Conservation (phyloP, 1,284 basidiomycete species). For the Pyrrhoderma lamaoense region DNA sequence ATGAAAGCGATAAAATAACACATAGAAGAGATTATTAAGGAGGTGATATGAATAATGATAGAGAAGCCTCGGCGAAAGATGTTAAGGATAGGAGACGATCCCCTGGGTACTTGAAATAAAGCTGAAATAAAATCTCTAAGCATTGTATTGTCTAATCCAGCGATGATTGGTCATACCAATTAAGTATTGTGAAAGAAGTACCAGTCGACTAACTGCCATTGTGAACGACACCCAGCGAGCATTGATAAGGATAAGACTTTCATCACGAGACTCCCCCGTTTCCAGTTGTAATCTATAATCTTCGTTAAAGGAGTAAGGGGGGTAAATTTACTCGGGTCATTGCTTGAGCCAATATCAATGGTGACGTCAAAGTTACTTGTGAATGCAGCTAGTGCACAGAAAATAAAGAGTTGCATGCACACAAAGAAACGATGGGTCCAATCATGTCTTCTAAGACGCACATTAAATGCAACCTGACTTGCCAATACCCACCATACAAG, state of each 20-base stretch:
- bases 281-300: neutral
- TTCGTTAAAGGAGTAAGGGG: neutral
- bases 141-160: neutral
- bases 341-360: constrained; percentile 2
- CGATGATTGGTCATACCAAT: constrained; percentile 6
- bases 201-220: constrained; percentile 16
- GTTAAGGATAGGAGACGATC: neutral
- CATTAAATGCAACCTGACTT: constrained; percentile 14
- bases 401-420: constrained; percentile 16
- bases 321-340: neutral
- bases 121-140: neutral
- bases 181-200: constrained; percentile 17
- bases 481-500: constrained; percentile 21
- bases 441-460: constrained; percentile 16
- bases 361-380: constrained; percentile 18
- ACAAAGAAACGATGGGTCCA: constrained; percentile 17
- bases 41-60: constrained; percentile 11
- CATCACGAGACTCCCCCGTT: constrained; percentile 2
- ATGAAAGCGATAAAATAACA: constrained; percentile 14
- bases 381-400: constrained; percentile 18
- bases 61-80: neutral
- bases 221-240: constrained; percentile 16
- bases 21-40: constrained; percentile 12
- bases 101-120: neutral
- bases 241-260: constrained; percentile 14